These are phyloP conservation scores for Chondrostereum purpureum DNA, from an alignment of 1,284 basidiomycete genomes.

Conservation along the genomic window DNA sequence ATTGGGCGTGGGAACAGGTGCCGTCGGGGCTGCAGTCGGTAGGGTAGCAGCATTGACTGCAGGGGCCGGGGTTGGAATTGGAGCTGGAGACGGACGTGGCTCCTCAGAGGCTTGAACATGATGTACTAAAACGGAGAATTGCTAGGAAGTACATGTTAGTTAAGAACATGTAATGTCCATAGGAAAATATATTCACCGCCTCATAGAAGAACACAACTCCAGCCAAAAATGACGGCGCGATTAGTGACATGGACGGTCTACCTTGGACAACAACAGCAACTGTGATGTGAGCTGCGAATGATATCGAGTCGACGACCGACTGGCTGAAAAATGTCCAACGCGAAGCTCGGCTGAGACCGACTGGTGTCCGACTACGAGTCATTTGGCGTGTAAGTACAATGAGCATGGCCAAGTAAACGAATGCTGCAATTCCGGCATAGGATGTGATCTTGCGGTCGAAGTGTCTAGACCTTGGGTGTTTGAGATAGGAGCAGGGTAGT, in stretches of 20 bases:
- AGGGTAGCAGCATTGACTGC: constrained; percentile 5
- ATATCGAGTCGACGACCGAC: constrained; percentile 71
- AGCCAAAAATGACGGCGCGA: constrained; percentile 77
- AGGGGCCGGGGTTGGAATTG: neutral
- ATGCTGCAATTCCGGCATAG: constrained; percentile 65
- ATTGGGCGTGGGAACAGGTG: constrained; percentile 13
- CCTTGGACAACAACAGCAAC: constrained; percentile 80
- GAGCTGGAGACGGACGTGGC: constrained; percentile 14
- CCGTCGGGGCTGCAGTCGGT: constrained; percentile 19
- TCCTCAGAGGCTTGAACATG: constrained; percentile 81
- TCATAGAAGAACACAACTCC: constrained; percentile 68
- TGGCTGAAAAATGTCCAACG: constrained; percentile 77
- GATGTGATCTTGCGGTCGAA: constrained; percentile 79
- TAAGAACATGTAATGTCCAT: neutral
- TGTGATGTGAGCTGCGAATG: constrained; percentile 81
- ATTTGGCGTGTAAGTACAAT: constrained; percentile 68
- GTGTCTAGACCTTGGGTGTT: constrained; percentile 39
- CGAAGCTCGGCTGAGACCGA: constrained; percentile 71
- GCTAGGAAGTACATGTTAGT: constrained; percentile 35
- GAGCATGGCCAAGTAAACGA: constrained; percentile 65
- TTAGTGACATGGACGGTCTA: constrained; percentile 66
- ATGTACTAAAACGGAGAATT: constrained; percentile 75
- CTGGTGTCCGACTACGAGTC: constrained; percentile 69
- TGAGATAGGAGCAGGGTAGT: constrained; percentile 8
- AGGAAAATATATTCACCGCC: constrained; percentile 45